Evolutionary conservation across 805 yeast species (phyloP).

Genomic region (Sungouiella blattae): DNA sequence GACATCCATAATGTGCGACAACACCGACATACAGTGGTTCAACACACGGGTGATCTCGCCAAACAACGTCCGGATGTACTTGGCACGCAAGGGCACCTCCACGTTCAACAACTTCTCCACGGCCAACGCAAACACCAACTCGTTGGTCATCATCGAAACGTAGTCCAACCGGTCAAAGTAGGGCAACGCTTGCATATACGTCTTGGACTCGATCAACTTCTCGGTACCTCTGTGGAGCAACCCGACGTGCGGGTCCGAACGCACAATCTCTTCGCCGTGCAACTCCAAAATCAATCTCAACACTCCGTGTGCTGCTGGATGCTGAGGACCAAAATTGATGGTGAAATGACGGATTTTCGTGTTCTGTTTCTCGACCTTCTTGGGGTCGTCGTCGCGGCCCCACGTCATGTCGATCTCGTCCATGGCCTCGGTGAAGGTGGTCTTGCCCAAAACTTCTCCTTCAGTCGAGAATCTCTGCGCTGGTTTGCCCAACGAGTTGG

Average conservation of each 20-base stretch:
- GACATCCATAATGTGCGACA: constrained; percentile 90
- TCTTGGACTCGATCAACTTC: constrained; percentile 80
- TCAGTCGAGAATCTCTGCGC: constrained; percentile 34
- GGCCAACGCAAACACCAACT: constrained; percentile 77
- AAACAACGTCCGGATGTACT: constrained; percentile 79
- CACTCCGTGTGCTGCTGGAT: constrained; percentile 94
- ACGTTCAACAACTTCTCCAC: constrained; percentile 80
- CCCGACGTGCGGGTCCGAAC: constrained; percentile 89
- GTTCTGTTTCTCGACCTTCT: constrained; percentile 40
- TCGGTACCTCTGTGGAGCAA: constrained; percentile 86
- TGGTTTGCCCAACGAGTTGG: constrained; percentile 36
- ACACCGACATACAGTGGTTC: constrained; percentile 82
- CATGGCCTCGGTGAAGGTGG: constrained; percentile 43
- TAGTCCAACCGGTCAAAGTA: constrained; percentile 86
- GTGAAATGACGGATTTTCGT: constrained; percentile 79
- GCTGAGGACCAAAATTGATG: constrained; percentile 89
- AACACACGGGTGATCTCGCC: constrained; percentile 83
- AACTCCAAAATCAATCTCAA: constrained; percentile 80
- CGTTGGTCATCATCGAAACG: constrained; percentile 87
- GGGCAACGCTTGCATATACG: constrained; percentile 84
- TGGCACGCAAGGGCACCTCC: constrained; percentile 81
- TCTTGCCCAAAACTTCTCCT: constrained; percentile 34
- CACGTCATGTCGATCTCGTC: constrained; percentile 45
- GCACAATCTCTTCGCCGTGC: constrained; percentile 83
- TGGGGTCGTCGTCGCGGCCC: constrained; percentile 43